Evolutionary conservation across 2,329 filamentous ascomycete genomes (phyloP).

Genomic region (Ophiosphaerella narmari): DNA sequence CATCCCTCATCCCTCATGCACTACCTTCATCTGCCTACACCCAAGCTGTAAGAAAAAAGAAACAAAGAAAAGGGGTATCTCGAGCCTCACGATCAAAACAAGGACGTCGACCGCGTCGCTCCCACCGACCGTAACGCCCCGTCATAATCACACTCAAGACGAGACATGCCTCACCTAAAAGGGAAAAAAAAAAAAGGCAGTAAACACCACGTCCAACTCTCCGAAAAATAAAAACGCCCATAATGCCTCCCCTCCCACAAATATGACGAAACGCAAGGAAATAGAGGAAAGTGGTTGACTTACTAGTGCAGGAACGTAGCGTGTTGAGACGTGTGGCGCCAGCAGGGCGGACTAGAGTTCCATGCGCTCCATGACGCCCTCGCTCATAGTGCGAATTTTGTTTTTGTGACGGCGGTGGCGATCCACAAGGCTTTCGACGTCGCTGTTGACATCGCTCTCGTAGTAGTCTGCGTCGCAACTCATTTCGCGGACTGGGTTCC

Average conservation of each 20-base stretch:
- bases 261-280: not conserved
- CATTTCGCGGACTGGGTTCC: slow-evolving; percentile 33
- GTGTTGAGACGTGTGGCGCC: not conserved
- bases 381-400: slow-evolving; percentile 56
- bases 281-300: not conserved
- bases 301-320: not conserved
- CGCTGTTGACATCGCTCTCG: slow-evolving; percentile 39
- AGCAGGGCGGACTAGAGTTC: slow-evolving; percentile 47
- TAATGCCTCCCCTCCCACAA: not conserved
- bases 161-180: not conserved
- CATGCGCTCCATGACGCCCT: slow-evolving; percentile 59
- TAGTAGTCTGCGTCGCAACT: slow-evolving; percentile 39
- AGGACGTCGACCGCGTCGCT: slow-evolving; percentile 23
- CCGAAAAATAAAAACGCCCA: not conserved
- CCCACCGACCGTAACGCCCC: slow-evolving; percentile 29
- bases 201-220: too few species aligned
- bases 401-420: slow-evolving; percentile 46
- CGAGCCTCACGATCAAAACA: slow-evolving; percentile 21
- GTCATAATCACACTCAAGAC: slow-evolving; percentile 25
- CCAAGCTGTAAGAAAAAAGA: not conserved
- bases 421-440: slow-evolving; percentile 37
- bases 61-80: slow-evolving; percentile 20
- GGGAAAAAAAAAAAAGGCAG: not conserved
- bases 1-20: too few species aligned
- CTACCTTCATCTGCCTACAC: too few species aligned